Conservation (phyloP, 257 asterid genomes). For the Solanum tarijense region DNA sequence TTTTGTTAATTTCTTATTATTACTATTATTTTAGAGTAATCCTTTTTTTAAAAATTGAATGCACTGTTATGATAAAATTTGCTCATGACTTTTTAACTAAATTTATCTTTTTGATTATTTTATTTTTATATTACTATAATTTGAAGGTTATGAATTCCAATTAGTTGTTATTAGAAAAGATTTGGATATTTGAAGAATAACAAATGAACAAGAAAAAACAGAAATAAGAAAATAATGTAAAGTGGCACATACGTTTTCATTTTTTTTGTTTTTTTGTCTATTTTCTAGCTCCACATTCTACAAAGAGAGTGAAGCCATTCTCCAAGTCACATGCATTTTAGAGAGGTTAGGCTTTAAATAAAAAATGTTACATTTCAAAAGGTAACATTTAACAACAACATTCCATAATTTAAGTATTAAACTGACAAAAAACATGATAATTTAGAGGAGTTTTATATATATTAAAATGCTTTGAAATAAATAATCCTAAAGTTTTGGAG, state of each 20-base stretch:
- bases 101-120: not conserved
- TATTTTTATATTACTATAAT: not conserved
- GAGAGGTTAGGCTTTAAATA: not conserved
- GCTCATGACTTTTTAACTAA: not conserved
- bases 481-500: not conserved
- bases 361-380: not conserved
- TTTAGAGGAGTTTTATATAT: no score
- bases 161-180: not conserved
- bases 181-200: not conserved
- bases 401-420: not conserved
- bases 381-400: not conserved
- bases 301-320: not conserved
- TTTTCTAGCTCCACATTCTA: not conserved
- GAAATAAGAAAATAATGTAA: not conserved
- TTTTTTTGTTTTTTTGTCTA: not conserved
- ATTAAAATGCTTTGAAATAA: not conserved
- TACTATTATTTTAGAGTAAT: not conserved
- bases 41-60: not conserved
- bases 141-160: not conserved
- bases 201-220: not conserved
- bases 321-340: not conserved
- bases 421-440: not conserved
- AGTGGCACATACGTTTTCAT: not conserved
- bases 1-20: not conserved
- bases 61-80: not conserved